phyloP scores from a whole-genome alignment of 345 rosid species.

The Microthlaspi erraticum region DNA sequence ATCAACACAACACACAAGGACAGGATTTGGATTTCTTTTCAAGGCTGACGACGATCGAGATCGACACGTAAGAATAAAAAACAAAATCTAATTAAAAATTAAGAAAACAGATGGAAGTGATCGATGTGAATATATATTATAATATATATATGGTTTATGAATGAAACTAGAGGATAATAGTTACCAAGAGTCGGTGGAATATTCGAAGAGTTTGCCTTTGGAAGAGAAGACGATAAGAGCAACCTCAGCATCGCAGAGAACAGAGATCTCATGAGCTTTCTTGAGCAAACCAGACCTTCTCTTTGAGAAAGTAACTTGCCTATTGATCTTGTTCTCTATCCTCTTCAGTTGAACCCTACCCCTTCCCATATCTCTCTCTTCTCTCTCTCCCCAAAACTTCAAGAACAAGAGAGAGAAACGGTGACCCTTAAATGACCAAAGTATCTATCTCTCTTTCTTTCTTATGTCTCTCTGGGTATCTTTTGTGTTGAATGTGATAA shows the following conservation, averaged over 20 bases:
- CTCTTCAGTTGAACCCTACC: conserved; percentile 89
- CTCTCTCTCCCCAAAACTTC: conserved; percentile 30
- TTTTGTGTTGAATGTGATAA: conserved; percentile 40
- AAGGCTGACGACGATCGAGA: conserved; percentile 24
- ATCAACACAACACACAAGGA: conserved; percentile 3
- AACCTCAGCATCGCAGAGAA: conserved; percentile 81
- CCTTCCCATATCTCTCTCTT: conserved; percentile 65
- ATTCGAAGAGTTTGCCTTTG: conserved; percentile 84
- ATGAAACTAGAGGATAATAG: conserved; percentile 11
- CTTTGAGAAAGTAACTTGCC: conserved; percentile 93
- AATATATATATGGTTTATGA: not conserved
- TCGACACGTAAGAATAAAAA: conserved; percentile 4
- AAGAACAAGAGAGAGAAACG: conserved; percentile 43
- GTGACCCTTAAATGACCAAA: conserved; percentile 40
- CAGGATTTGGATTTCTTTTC: conserved; percentile 16
- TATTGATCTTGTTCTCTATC: conserved; percentile 92
- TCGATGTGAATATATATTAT: conserved; percentile 31
- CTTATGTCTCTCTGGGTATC: conserved; percentile 47
- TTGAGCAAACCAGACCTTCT: conserved; percentile 75
- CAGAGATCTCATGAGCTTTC: conserved; percentile 93
- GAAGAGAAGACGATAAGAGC: conserved; percentile 84
- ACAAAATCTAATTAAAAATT: conserved; percentile 18
- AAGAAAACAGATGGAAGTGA: conserved; percentile 24
- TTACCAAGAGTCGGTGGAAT: conserved; percentile 74
- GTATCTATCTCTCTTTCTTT: conserved; percentile 38